A percentile compares a stretch with the other conserved stretches of the same genome.
Conservation (phyloP, 2,329 filamentous ascomycete genomes). For the Pseudogymnoascus sp. region DNA sequence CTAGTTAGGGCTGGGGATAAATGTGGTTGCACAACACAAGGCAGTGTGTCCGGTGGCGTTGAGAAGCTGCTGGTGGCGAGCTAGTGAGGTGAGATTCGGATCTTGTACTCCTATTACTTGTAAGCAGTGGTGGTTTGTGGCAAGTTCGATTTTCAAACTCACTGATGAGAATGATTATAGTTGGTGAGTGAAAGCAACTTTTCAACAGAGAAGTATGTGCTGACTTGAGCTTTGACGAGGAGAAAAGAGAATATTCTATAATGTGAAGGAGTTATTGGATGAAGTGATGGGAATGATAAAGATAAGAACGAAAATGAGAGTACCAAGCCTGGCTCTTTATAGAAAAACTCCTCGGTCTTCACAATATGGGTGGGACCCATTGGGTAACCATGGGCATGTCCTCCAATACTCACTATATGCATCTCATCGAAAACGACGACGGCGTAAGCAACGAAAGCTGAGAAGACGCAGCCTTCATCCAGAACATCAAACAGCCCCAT, state of each 20-base stretch:
- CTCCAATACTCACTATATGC: neutral
- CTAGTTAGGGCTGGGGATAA: neutral
- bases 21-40: constrained; percentile 5
- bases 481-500: neutral
- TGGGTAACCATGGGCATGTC: constrained; percentile 6
- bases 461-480: neutral
- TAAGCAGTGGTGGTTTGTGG: neutral
- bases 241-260: neutral
- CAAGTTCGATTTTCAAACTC: neutral
- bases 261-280: neutral
- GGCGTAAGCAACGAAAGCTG: neutral
- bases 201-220: neutral
- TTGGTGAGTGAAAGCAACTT: neutral
- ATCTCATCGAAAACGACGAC: constrained; percentile 1
- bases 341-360: neutral
- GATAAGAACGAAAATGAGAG: neutral
- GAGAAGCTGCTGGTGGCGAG: neutral
- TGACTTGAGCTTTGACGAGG: neutral
- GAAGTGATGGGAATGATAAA: neutral
- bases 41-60: constrained; percentile 1
- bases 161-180: neutral
- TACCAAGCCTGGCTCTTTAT: neutral
- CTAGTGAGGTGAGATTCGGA: neutral
- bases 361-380: constrained; percentile 2
- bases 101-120: constrained; percentile 8